Conservation (phyloP, 2,329 filamentous ascomycete genomes). For the Huntiella savannae region DNA sequence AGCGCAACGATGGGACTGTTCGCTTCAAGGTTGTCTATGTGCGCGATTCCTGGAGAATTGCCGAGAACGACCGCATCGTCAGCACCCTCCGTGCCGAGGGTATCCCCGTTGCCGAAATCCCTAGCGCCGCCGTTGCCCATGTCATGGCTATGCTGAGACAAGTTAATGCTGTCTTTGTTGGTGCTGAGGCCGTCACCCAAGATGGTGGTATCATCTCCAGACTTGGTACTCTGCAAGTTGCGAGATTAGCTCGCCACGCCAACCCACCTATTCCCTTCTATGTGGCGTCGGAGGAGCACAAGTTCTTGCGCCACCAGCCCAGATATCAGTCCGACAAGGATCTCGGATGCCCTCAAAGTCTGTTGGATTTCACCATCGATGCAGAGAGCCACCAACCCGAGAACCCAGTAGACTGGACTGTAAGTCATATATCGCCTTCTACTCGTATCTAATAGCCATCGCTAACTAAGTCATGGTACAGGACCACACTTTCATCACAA, state of each 20-base stretch:
- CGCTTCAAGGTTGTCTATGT: conserved; percentile 77
- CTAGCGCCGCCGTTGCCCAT: conserved; percentile 53
- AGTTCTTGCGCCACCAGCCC: conserved; percentile 66
- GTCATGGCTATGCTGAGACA: conserved; percentile 36
- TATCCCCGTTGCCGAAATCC: conserved; percentile 52
- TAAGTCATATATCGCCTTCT: conserved; percentile 20
- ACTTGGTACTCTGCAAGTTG: conserved; percentile 73
- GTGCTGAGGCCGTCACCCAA: conserved; percentile 74
- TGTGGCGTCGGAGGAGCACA: conserved; percentile 87
- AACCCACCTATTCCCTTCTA: conserved; percentile 54
- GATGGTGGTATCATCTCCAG: conserved; percentile 85
- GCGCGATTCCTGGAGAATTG: conserved; percentile 31
- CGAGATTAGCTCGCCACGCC: conserved; percentile 49
- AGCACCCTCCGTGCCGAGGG: conserved; percentile 50
- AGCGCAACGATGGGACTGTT: conserved; percentile 34
- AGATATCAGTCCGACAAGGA: conserved; percentile 50
- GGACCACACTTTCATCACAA: conserved; percentile 34
- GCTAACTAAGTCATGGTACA: conserved; percentile 15
- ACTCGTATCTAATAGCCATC: not conserved
- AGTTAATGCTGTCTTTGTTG: conserved; percentile 49
- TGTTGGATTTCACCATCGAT: conserved; percentile 52
- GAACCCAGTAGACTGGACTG: conserved; percentile 52
- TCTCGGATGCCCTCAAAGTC: conserved; percentile 56
- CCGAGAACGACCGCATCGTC: conserved; percentile 55
- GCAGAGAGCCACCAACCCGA: conserved; percentile 25